Conservation (phyloP, 179 eudicot genomes). For the Drosera spatulata region DNA sequence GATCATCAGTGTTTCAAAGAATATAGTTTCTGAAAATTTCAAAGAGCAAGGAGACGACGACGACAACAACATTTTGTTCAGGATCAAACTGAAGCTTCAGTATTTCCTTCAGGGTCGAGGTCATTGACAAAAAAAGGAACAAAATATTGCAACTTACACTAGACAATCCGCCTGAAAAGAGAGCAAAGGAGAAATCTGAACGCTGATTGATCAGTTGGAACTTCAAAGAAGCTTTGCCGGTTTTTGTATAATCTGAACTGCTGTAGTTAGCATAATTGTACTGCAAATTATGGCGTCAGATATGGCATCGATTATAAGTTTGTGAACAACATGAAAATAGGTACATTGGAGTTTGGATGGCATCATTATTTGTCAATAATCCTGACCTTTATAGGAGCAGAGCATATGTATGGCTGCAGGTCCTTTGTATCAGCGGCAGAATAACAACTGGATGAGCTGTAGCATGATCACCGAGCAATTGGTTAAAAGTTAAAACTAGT, state of each 20-base stretch:
- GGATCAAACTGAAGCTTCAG: too few relatives aligned
- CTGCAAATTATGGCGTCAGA: constrained; percentile 41
- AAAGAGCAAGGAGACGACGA: too few relatives aligned
- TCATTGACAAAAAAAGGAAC: neutral
- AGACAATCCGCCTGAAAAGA: constrained; percentile 47
- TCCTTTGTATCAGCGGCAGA: constrained; percentile 22
- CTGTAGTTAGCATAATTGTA: constrained; percentile 60
- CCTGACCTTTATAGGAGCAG: constrained; percentile 66
- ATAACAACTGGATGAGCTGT: constrained; percentile 48
- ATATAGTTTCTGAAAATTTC: too few relatives aligned
- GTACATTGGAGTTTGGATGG: too few relatives aligned
- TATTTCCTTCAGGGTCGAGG: too few relatives aligned
- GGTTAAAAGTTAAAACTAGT: constrained; percentile 3
- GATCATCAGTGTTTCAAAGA: too few relatives aligned
- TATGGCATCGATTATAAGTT: neutral
- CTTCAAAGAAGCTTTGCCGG: constrained; percentile 55
- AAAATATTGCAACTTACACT: constrained; percentile 23
- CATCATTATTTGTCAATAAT: neutral
- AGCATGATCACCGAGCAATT: constrained; percentile 1
- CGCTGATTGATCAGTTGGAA: constrained; percentile 75
- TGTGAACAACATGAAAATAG: too few relatives aligned
- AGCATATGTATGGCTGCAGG: constrained; percentile 53
- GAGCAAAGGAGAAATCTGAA: constrained; percentile 62
- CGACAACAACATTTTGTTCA: too few relatives aligned
- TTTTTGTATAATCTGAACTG: constrained; percentile 28